phyloP scores from a whole-genome alignment of 192 early-diverging fungal genomes.

The Geranomyces michiganensis region DNA sequence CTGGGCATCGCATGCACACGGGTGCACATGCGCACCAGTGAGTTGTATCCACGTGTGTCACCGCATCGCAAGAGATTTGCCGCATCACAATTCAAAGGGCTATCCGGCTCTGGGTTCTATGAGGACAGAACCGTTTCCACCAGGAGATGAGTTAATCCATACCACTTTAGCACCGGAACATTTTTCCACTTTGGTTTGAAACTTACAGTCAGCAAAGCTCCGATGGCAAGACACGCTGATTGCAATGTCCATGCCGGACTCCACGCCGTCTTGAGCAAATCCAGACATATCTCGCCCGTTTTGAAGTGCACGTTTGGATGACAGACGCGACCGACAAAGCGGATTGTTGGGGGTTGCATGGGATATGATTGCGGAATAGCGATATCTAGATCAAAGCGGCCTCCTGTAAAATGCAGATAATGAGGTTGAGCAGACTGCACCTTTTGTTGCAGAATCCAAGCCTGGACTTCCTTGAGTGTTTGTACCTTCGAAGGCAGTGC shows the following conservation, averaged over 20 bases:
- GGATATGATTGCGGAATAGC: conserved; percentile 74
- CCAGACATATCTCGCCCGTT: conserved; percentile 96
- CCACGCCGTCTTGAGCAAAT: conserved; percentile 93
- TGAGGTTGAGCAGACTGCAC: no score
- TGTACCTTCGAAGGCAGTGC: conserved; percentile 74
- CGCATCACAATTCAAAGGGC: conserved; percentile 93
- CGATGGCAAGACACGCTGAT: conserved; percentile 82
- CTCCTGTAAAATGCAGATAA: no score
- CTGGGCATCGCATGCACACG: conserved; percentile 60
- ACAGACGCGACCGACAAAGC: conserved; percentile 76
- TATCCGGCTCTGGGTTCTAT: conserved; percentile 80
- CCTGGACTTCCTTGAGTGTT: no score
- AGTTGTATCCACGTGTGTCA: conserved; percentile 84
- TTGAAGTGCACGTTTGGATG: conserved; percentile 96
- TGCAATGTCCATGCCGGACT: conserved; percentile 93
- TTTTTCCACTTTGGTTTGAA: no score
- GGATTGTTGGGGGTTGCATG: conserved; percentile 74
- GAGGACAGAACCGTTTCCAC: background rate
- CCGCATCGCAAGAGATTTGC: conserved; percentile 89
- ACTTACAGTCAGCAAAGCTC: conserved; percentile 69
- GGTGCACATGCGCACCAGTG: conserved; percentile 85
- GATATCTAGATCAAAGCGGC: conserved; percentile 71
- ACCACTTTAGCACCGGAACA: no score
- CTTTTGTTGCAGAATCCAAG: no score
- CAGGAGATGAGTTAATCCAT: background rate